Percentiles rank a stretch among this genome's conserved stretches.
These are phyloP conservation scores for Acanthamoeba lenticulata DNA, from an alignment of 208 protist species.

Conservation along the genomic window DNA sequence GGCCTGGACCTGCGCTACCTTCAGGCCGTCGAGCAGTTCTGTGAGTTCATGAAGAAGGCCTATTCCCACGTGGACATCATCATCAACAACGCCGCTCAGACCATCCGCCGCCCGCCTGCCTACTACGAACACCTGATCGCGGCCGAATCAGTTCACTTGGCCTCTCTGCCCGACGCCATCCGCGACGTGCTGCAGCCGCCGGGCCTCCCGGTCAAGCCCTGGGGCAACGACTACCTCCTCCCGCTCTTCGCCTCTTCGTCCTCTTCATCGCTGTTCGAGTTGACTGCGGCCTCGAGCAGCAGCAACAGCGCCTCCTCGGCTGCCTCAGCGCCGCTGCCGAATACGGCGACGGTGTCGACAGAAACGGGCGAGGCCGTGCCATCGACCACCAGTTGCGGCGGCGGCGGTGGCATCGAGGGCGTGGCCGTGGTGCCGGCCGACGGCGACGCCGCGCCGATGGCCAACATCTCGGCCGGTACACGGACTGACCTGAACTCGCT, in stretches of 20 bases:
- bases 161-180: constrained; percentile 24
- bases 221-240: constrained; percentile 40
- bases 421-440: neutral
- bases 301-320: neutral
- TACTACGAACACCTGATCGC: constrained; percentile 92
- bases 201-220: neutral
- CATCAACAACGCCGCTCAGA: constrained; percentile 56
- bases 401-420: too few species aligned
- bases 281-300: neutral
- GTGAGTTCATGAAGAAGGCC: constrained; percentile 81
- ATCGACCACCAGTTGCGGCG: too few species aligned
- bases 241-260: constrained; percentile 17
- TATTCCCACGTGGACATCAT: constrained; percentile 17
- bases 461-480: neutral
- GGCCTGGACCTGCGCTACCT: constrained; percentile 95
- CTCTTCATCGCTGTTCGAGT: neutral
- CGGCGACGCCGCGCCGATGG: neutral
- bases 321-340: neutral
- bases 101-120: constrained; percentile 90
- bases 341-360: too few species aligned
- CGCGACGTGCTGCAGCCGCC: constrained; percentile 61
- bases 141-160: constrained; percentile 79
- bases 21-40: constrained; percentile 93
- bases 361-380: neutral
- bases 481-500: too few species aligned